Base-by-base conservation (phyloP, 345 rosid genomes). In the Gossypium herbaceum region DNA sequence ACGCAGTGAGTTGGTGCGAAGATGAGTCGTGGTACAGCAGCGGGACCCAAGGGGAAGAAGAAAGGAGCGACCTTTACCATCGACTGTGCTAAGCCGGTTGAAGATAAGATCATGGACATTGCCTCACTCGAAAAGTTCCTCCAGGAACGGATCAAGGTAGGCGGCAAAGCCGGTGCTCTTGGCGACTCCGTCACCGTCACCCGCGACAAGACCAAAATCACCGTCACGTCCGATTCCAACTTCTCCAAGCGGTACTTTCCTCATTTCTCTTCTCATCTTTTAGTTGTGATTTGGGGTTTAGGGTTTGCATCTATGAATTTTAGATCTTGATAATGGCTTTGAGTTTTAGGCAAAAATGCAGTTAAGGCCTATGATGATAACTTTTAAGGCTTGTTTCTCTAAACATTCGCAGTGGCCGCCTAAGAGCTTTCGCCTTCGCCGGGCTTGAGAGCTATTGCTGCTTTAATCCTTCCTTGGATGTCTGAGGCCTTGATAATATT, bases 151-250 rank as follows among this genome's bases (percentile, higher is more conserved):
- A 92, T 90, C 84, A 92, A 90, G 87, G 94, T 90, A 72, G 91
- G 92, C 9, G 97, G 94, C 76, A 92, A 91, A 76, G 85, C 97
- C 0, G 94, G 97, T n/a, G 88, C 90, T 71, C 92, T 91, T 4
- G 94, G 93, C 0, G 92, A 90, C 50, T 58, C 87, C 24, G 77
- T 92, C 61, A 73, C 89, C 5, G 75, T 92, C 55, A 39, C 82
- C 2, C 79, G 88, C 43, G 90, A 87, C 4, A 85, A 86, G 76
- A 80, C 70, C 74, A 88, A 84, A 77, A 88, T 88, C 69, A 85
- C 81, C 17, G 89, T 92, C 75, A 82, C 87, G 20, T 85, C 93
- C 1, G 87, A 86, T 62, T 73, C 82, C 77, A 79, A 69, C 81
- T 87, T 90, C 88, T 92, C 97, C 60, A 92, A 90, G 75, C 79